Percentiles rank a stretch among this genome's conserved stretches.
Evolutionary conservation across 2,329 filamentous ascomycete genomes (phyloP).

Genomic region (Atkinsonella texensis): DNA sequence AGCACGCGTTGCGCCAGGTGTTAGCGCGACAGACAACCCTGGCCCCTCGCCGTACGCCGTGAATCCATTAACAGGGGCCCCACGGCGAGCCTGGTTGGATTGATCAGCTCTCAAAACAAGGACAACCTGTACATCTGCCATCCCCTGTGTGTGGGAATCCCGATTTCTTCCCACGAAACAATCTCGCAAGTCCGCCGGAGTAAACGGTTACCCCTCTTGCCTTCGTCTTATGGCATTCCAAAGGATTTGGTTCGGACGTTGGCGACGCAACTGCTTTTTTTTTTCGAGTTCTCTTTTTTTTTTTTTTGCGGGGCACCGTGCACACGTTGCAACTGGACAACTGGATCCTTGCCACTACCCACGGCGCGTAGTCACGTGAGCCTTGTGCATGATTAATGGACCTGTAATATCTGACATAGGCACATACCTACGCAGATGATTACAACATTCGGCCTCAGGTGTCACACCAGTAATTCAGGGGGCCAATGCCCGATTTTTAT

Average conservation of each 20-base stretch:
- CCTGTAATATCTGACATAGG: too few relatives aligned
- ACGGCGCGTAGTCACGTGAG: conserved; percentile 14
- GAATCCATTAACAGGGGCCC: conserved; percentile 18
- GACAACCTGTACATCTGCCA: background rate
- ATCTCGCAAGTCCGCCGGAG: too few relatives aligned
- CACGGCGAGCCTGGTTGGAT: conserved; percentile 5
- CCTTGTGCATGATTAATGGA: conserved; percentile 7
- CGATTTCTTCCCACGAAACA: too few relatives aligned
- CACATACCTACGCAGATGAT: too few relatives aligned
- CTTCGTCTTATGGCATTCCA: too few relatives aligned
- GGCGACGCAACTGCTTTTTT: background rate
- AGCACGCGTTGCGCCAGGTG: conserved; percentile 18
- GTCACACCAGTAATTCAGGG: too few relatives aligned
- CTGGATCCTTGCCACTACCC: background rate
- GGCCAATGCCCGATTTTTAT: too few relatives aligned
- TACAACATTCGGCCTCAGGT: too few relatives aligned
- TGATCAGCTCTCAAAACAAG: background rate
- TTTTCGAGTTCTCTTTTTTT: too few relatives aligned
- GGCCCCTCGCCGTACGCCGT: background rate
- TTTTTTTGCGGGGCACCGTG: conserved; percentile 4
- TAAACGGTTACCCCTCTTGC: too few relatives aligned
- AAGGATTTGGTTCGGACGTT: conserved; percentile 1
- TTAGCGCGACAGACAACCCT: conserved; percentile 17
- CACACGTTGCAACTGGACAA: conserved; percentile 4
- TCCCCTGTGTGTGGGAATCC: background rate